Conservation (phyloP, 805 yeast genomes). For the Lachancea nothofagi region DNA sequence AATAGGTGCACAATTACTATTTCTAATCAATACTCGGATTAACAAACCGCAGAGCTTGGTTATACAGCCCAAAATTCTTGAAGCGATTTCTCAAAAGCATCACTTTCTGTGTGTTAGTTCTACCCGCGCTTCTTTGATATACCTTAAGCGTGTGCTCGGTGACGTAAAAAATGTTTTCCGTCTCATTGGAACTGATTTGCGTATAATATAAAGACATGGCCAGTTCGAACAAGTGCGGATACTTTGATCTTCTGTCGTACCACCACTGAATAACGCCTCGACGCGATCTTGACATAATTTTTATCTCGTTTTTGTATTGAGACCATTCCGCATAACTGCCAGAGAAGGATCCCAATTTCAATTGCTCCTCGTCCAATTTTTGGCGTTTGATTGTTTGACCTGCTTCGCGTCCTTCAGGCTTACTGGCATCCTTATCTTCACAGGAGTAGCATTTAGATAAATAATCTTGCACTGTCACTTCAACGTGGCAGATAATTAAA, state of each 20-base stretch:
- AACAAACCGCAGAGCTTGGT: conserved; percentile 8
- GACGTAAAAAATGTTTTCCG: conserved; percentile 8
- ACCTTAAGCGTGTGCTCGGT: conserved; percentile 4
- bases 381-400: conserved; percentile 1
- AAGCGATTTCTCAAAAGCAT: conserved; percentile 10
- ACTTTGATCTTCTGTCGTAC: conserved; percentile 7
- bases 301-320: conserved; percentile 1
- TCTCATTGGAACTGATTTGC: conserved; percentile 8
- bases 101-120: conserved; percentile 5
- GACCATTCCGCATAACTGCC: conserved; percentile 5
- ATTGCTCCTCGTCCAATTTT: conserved; percentile 1
- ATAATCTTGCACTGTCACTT: conserved; percentile 5
- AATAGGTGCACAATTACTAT: too few relatives aligned
- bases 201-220: conserved; percentile 12
- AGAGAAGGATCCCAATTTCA: background rate
- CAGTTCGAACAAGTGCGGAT: conserved; percentile 9
- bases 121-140: conserved; percentile 5
- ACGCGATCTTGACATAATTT: conserved; percentile 2
- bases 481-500: background rate
- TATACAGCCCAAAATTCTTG: conserved; percentile 8
- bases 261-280: conserved; percentile 10
- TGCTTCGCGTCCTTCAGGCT: background rate
- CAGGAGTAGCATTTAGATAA: conserved; percentile 2
- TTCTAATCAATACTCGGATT: conserved; percentile 4
- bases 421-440: background rate